Evolutionary conservation across 1,284 basidiomycete species (phyloP).

Genomic region (Trichosporon faecale): DNA sequence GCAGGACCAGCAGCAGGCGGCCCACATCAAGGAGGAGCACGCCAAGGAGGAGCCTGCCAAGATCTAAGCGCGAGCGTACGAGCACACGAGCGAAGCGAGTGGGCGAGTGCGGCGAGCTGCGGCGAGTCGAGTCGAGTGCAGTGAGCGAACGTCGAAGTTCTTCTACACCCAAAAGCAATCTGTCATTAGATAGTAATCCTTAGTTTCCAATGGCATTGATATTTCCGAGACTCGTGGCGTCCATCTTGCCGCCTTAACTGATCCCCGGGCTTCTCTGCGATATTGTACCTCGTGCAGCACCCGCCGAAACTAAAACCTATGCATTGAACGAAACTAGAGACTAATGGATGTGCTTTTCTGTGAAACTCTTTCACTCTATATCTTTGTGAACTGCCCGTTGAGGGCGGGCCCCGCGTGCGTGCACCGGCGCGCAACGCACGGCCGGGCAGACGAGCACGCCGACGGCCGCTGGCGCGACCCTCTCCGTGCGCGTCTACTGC

Average conservation of each 20-base stretch:
- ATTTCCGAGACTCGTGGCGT: neutral
- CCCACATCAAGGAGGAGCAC: constrained; percentile 1
- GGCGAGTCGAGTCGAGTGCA: neutral
- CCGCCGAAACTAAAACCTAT: constrained; percentile 1
- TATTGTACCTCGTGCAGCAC: neutral
- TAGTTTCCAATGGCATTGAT: neutral
- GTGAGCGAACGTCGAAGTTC: too few species aligned
- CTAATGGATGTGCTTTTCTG: too few species aligned
- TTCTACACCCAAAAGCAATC: neutral
- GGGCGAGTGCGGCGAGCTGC: too few species aligned
- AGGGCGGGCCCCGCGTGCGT: too few species aligned
- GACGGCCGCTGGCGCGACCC: too few species aligned
- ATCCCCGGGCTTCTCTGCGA: too few species aligned
- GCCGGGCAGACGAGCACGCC: too few species aligned
- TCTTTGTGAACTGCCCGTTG: too few species aligned
- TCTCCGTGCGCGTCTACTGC: too few species aligned
- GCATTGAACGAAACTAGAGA: constrained; percentile 4
- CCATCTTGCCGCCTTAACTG: too few species aligned
- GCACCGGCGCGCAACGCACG: too few species aligned
- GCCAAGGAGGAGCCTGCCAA: constrained; percentile 6
- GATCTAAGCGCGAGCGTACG: neutral
- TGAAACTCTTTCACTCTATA: too few species aligned
- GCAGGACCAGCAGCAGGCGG: neutral
- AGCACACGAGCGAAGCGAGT: neutral
- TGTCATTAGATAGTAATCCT: neutral